Evolutionary conservation across 371 early-diverging fungal genomes (phyloP), one percentile per base, ranked within the genome.

Genomic region (Mortierella sp.): DNA sequence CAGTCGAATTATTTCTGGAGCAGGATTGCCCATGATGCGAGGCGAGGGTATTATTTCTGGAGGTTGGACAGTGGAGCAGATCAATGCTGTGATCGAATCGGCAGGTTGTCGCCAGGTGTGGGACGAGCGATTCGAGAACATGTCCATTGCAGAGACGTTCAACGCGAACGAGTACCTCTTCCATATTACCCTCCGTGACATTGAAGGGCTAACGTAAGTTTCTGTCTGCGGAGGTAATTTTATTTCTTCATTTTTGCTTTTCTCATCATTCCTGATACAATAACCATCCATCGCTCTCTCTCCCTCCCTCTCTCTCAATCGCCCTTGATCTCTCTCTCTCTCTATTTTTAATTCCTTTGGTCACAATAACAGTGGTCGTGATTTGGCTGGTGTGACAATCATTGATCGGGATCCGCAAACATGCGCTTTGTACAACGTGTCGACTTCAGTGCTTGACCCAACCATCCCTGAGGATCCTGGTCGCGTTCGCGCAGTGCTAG

Each of bases 131-230:
- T 88, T 87, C 69, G 85, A 86, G 59, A 81, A 82, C n/a, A 84
- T 88, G 29, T 74, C 76, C 2, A 72, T 83, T 0, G 65, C 86
- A 0, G 88, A 90, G 61, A 74, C 87, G 7, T 88, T 87, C 64
- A 87, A 87, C 61, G 82, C 85, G 67, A 87, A 86, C 53, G 88
- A 90, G 18, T 85, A 86, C 28, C 75, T 88, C 12, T 84, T 86
- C 47, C 87, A 84, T 30, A 80, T 81, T n/a, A 72, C 86, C 47
- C 72, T 85, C 68, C 83, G 85, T 1, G 77, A 70, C 14, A 68
- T 85, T 7, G 85, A 85, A 23, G 86, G 85, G 1, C 82, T 85
- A 23, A 84, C 71, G 66, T 84, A 83, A 71, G 68, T 60, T 37
- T 14, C 14, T 62, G 37, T 51, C 23, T 53, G 25, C 23, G 19